Evolutionary conservation across 768 basidiomycete genomes (phyloP).

Genomic region (Suillus fuscotomentosus): DNA sequence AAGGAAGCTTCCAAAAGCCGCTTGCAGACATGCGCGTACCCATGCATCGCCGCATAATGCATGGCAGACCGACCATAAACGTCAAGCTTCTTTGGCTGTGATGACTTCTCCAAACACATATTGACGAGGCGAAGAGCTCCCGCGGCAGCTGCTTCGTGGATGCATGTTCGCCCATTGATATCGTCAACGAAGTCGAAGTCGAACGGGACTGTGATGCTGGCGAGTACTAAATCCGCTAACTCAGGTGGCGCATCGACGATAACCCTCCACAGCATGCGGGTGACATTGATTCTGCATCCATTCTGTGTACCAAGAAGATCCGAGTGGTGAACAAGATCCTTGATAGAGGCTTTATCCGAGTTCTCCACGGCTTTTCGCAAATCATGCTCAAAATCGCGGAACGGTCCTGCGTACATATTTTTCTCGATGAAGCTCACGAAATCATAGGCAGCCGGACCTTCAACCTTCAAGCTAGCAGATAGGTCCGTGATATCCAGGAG

Average conservation of each 20-base stretch:
- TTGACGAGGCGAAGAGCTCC: constrained; percentile 76
- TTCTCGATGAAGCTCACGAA: constrained; percentile 69
- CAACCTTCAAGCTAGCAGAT: constrained; percentile 72
- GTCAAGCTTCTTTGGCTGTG: constrained; percentile 74
- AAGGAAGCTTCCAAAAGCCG: constrained; percentile 70
- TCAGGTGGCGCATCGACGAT: constrained; percentile 75
- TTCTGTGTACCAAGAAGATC: constrained; percentile 61
- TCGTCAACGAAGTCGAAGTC: constrained; percentile 94
- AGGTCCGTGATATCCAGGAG: constrained; percentile 78
- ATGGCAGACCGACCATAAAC: constrained; percentile 91
- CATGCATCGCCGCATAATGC: constrained; percentile 96
- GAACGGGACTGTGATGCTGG: constrained; percentile 65
- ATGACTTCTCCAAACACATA: constrained; percentile 73
- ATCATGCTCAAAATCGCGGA: constrained; percentile 87
- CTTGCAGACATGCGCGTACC: constrained; percentile 73
- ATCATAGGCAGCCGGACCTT: constrained; percentile 74
- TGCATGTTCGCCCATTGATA: constrained; percentile 92
- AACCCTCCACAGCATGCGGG: constrained; percentile 94
- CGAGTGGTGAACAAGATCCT: constrained; percentile 70
- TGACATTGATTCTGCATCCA: constrained; percentile 66
- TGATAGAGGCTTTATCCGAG: constrained; percentile 57
- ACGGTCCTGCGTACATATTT: constrained; percentile 63
- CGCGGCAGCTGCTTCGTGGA: constrained; percentile 91
- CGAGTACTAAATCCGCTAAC: constrained; percentile 73
- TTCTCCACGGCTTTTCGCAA: constrained; percentile 73